These are phyloP conservation scores for Mycena filopes DNA, from an alignment of 768 basidiomycete genomes.

Conservation along the genomic window DNA sequence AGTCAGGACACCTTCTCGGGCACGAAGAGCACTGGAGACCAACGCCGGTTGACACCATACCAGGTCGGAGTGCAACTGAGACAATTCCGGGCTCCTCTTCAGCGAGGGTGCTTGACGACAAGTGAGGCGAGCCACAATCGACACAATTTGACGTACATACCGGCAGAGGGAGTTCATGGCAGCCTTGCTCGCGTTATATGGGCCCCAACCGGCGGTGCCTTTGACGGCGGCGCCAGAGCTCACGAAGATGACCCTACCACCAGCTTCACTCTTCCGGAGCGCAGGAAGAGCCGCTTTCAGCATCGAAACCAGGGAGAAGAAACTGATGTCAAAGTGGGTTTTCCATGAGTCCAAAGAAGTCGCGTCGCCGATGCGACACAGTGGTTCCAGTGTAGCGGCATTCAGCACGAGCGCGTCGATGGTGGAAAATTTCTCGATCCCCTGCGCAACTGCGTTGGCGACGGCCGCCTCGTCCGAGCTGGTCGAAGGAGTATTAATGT, in stretches of 20 bases:
- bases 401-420: conserved; percentile 87
- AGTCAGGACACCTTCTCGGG: conserved; percentile 5
- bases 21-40: conserved; percentile 38
- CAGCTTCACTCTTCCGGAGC: conserved; percentile 66
- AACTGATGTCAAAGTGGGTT: conserved; percentile 83
- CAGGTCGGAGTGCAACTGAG: conserved; percentile 85
- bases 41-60: conserved; percentile 87
- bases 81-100: conserved; percentile 83
- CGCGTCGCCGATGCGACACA: conserved; percentile 66
- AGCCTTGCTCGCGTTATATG: conserved; percentile 87
- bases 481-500: conserved; percentile 24
- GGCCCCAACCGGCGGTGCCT: conserved; percentile 67
- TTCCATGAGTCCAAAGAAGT: conserved; percentile 71
- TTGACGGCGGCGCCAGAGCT: conserved; percentile 88
- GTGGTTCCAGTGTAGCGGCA: conserved; percentile 81
- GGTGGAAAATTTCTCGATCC: conserved; percentile 62
- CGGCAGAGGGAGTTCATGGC: conserved; percentile 89
- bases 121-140: neutral
- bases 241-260: conserved; percentile 72
- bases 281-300: conserved; percentile 74
- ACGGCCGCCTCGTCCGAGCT: conserved; percentile 71
- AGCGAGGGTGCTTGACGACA: conserved; percentile 73
- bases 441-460: conserved; percentile 64
- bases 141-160: conserved; percentile 51
- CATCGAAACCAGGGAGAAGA: conserved; percentile 84